Evolutionary conservation across 2,329 filamentous ascomycete species (phyloP).

Genomic region (Trichoderma lentiforme): DNA sequence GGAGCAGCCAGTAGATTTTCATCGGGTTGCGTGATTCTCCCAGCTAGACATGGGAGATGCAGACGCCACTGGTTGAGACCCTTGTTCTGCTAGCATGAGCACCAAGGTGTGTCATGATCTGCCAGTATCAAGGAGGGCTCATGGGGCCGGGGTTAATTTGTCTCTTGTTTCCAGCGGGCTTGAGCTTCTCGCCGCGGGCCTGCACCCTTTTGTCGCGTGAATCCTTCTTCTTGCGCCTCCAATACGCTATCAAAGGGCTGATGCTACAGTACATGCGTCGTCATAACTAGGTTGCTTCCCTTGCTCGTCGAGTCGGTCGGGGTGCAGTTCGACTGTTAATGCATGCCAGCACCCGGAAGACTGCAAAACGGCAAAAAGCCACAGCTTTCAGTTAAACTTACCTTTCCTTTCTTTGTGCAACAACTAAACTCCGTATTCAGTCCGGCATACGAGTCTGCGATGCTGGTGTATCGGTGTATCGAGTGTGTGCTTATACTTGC

Average conservation of each 20-base stretch:
- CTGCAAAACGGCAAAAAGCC: background rate
- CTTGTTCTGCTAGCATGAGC: slow-evolving; percentile 6
- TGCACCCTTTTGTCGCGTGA: background rate
- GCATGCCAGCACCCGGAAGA: background rate
- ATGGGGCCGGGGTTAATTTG: background rate
- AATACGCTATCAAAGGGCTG: background rate
- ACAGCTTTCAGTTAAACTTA: background rate
- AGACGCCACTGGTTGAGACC: slow-evolving; percentile 11
- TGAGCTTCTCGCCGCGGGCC: background rate
- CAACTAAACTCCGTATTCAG: background rate
- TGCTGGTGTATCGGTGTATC: background rate
- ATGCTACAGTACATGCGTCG: slow-evolving; percentile 6
- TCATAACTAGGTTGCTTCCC: slow-evolving; percentile 2
- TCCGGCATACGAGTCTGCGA: background rate
- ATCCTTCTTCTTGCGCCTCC: background rate
- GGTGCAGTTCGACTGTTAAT: background rate
- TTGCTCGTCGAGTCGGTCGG: background rate
- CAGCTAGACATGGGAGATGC: slow-evolving; percentile 5
- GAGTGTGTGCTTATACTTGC: background rate
- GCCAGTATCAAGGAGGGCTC: slow-evolving; percentile 16
- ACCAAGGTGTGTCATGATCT: slow-evolving; percentile 19
- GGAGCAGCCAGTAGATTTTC: slow-evolving; percentile 15
- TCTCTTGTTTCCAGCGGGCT: background rate
- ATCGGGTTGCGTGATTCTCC: slow-evolving; percentile 15
- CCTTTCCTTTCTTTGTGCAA: background rate